A percentile compares a stretch with the other conserved stretches of the same genome.
phyloP scores from a whole-genome alignment of 1,139 yeast species.

The Suhomyces panamericanus region DNA sequence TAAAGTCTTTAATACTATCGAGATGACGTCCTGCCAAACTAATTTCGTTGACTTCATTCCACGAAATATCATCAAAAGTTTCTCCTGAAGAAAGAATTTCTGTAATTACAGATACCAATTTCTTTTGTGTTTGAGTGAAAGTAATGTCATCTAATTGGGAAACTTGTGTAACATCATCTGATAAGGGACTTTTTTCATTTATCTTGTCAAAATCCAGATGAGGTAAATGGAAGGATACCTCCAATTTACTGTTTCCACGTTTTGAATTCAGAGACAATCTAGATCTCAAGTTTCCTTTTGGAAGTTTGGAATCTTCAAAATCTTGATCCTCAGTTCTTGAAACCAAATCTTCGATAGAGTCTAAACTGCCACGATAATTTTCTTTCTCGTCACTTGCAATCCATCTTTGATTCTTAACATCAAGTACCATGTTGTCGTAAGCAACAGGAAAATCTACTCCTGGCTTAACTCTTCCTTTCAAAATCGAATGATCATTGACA shows the following conservation, averaged over 20 bases:
- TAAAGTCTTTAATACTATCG: constrained; percentile 45
- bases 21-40: constrained; percentile 35
- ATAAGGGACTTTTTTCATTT: constrained; percentile 22
- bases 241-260: constrained; percentile 26
- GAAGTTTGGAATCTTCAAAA: constrained; percentile 4
- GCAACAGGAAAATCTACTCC: constrained; percentile 35
- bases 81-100: constrained; percentile 36
- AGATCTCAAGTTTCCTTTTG: constrained; percentile 3
- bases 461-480: constrained; percentile 37
- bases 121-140: constrained; percentile 49
- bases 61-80: constrained; percentile 30
- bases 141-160: constrained; percentile 50
- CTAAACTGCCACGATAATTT: constrained; percentile 35
- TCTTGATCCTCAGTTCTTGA: constrained; percentile 22
- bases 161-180: constrained; percentile 39
- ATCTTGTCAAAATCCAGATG: constrained; percentile 19
- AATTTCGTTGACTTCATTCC: constrained; percentile 46
- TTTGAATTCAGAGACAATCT: constrained; percentile 8
- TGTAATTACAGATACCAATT: constrained; percentile 49
- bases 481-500: constrained; percentile 14
- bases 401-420: constrained; percentile 41
- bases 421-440: constrained; percentile 44
- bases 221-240: constrained; percentile 47
- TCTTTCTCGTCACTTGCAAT: constrained; percentile 31
- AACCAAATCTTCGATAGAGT: constrained; percentile 46